Percentiles rank a stretch among this genome's conserved stretches.
phyloP scores from a whole-genome alignment of 2,329 filamentous ascomycete species.

The Hansfordia pulvinata region DNA sequence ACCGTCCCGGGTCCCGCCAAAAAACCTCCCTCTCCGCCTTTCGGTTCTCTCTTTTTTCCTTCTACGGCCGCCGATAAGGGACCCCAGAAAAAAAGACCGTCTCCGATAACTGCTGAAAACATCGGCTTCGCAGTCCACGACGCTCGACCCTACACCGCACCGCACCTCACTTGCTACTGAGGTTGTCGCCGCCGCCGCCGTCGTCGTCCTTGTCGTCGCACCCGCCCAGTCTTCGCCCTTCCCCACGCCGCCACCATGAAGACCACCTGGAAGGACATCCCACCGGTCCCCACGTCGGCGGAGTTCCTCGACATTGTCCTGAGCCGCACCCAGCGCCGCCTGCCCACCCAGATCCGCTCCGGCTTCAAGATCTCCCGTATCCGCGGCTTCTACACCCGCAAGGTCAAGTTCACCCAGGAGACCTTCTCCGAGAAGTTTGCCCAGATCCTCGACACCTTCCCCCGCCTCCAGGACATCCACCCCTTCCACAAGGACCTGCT shows the following conservation, averaged over 20 bases:
- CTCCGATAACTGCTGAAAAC: too few species aligned
- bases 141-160: too few species aligned
- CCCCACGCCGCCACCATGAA: conserved; percentile 34
- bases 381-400: conserved; percentile 84
- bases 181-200: too few species aligned
- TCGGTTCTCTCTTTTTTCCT: too few species aligned
- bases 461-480: conserved; percentile 84
- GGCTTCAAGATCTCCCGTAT: conserved; percentile 96
- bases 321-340: conserved; percentile 78
- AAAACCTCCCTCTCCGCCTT: too few species aligned
- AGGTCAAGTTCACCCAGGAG: conserved; percentile 97
- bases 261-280: conserved; percentile 63
- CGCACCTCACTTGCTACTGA: too few species aligned
- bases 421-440: conserved; percentile 91
- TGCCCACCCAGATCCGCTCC: conserved; percentile 89
- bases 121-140: too few species aligned
- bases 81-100: too few species aligned
- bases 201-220: too few species aligned
- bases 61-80: too few species aligned
- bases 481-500: conserved; percentile 78
- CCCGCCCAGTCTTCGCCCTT: conserved; percentile 5
- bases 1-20: too few species aligned
- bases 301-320: conserved; percentile 98
- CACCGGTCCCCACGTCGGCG: conserved; percentile 78
- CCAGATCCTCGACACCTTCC: conserved; percentile 84